phyloP scores from a whole-genome alignment of 1,139 yeast species.

The Candida sp. region DNA sequence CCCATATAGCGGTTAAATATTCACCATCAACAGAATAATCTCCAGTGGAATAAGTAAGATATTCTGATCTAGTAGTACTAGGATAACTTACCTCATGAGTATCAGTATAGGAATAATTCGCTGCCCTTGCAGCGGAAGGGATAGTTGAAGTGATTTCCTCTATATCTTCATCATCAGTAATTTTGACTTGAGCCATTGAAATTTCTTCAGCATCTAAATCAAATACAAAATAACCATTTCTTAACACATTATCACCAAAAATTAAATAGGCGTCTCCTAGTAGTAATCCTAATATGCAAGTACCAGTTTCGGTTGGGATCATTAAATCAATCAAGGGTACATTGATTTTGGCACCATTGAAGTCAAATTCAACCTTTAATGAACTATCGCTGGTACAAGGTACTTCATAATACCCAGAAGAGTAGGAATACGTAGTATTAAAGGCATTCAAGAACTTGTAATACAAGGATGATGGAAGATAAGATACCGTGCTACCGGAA shows the following conservation, averaged over 20 bases:
- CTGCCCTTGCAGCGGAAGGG: neutral
- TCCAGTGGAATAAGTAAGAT: neutral
- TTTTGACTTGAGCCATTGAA: constrained; percentile 24
- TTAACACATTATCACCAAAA: constrained; percentile 27
- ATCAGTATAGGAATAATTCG: neutral
- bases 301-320: constrained; percentile 5
- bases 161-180: constrained; percentile 8
- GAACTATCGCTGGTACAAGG: constrained; percentile 7
- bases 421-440: constrained; percentile 11
- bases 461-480: constrained; percentile 17
- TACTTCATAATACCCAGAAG: constrained; percentile 5
- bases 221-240: constrained; percentile 25
- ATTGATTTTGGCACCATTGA: constrained; percentile 26
- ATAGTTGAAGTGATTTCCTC: neutral
- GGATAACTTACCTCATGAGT: neutral
- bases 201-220: constrained; percentile 24
- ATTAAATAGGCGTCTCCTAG: neutral
- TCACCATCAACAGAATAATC: neutral
- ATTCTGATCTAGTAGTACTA: neutral
- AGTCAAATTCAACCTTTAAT: constrained; percentile 18
- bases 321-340: constrained; percentile 24
- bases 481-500: constrained; percentile 27
- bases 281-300: constrained; percentile 8
- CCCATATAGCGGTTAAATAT: neutral
- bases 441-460: constrained; percentile 17